These are phyloP conservation scores for Verticillium nonalfalfae DNA, from an alignment of 2,329 filamentous ascomycete genomes.

Conservation along the genomic window DNA sequence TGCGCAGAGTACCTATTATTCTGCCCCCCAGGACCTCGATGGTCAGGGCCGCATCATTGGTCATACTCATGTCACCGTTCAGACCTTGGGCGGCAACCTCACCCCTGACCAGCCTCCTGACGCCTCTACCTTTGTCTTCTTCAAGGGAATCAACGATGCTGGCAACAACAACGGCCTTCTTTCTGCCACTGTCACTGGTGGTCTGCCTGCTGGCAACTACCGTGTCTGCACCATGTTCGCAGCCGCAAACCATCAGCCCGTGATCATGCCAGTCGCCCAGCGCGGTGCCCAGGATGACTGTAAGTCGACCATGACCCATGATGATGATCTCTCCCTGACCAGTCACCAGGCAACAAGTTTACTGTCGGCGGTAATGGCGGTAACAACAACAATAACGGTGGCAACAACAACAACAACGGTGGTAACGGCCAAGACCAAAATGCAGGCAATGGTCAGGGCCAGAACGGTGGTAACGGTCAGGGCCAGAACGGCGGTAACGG, in stretches of 20 bases:
- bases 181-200: slow-evolving; percentile 45
- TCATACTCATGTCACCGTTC: slow-evolving; percentile 54
- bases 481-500: not conserved
- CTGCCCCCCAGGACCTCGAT: slow-evolving; percentile 49
- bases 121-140: slow-evolving; percentile 50
- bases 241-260: slow-evolving; percentile 60
- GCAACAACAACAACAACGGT: slow-evolving; percentile 11
- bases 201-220: slow-evolving; percentile 57
- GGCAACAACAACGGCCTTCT: slow-evolving; percentile 51
- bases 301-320: not conserved
- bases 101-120: slow-evolving; percentile 47
- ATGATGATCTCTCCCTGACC: not conserved
- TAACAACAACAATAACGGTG: slow-evolving; percentile 12
- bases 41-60: slow-evolving; percentile 44
- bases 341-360: slow-evolving; percentile 11
- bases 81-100: slow-evolving; percentile 43
- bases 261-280: slow-evolving; percentile 61
- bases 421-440: not conserved
- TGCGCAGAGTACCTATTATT: slow-evolving; percentile 53
- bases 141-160: slow-evolving; percentile 61
- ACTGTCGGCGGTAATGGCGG: slow-evolving; percentile 12
- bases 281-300: slow-evolving; percentile 63
- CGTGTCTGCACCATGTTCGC: slow-evolving; percentile 58
- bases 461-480: slow-evolving; percentile 1
- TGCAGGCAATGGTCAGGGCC: slow-evolving; percentile 2